phyloP scores from a whole-genome alignment of 2,329 filamentous ascomycete species.

The Ceratocystis destructans region DNA sequence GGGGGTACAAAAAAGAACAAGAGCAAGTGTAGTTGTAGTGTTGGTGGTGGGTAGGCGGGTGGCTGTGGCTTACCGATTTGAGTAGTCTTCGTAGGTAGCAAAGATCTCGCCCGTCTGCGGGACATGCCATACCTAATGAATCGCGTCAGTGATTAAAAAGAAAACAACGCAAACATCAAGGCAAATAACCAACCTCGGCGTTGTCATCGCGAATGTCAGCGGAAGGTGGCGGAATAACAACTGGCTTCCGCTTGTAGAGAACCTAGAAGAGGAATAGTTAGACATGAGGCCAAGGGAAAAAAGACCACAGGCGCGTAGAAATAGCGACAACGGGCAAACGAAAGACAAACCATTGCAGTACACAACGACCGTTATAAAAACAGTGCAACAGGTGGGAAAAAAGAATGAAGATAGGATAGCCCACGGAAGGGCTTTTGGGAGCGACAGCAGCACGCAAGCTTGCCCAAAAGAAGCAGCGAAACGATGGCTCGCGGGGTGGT shows the following conservation, averaged over 20 bases:
- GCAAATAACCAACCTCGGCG: slow-evolving; percentile 51
- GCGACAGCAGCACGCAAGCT: background rate
- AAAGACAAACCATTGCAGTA: slow-evolving; percentile 5
- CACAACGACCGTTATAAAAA: background rate
- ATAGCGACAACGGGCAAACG: background rate
- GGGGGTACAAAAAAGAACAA: background rate
- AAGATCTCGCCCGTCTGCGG: slow-evolving; percentile 84
- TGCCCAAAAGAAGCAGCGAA: background rate
- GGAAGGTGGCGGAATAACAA: slow-evolving; percentile 56
- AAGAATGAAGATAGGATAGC: background rate
- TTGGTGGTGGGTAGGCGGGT: background rate
- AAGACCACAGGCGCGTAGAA: background rate
- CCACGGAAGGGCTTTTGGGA: background rate
- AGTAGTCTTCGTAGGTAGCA: slow-evolving; percentile 72
- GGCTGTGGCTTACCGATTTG: slow-evolving; percentile 51
- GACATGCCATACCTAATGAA: slow-evolving; percentile 73
- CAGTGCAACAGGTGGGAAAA: background rate
- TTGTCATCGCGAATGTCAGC: slow-evolving; percentile 67
- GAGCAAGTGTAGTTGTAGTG: background rate
- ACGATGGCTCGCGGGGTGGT: background rate
- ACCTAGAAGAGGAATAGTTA: slow-evolving; percentile 44
- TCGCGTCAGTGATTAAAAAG: slow-evolving; percentile 18
- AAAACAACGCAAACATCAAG: slow-evolving; percentile 7
- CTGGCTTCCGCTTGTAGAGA: slow-evolving; percentile 88
- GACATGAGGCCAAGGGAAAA: background rate